phyloP scores from a whole-genome alignment of 2,329 filamentous ascomycete species.

The Thelonectria blattea region DNA sequence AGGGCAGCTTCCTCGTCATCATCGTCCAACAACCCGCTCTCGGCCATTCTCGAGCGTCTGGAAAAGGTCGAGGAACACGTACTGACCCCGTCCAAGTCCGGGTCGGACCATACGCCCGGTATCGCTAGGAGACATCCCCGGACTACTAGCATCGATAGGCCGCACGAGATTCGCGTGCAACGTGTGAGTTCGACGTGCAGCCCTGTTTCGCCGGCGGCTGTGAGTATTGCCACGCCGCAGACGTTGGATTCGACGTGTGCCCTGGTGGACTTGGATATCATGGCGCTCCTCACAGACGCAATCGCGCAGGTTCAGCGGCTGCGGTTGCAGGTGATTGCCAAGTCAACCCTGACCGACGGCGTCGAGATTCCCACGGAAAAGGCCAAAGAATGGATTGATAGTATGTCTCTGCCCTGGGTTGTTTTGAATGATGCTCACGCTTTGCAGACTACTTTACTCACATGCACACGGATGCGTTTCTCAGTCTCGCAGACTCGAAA shows the following conservation, averaged over 20 bases:
- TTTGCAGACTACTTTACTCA: constrained; percentile 38
- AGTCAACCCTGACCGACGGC: constrained; percentile 32
- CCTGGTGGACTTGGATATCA: constrained; percentile 30
- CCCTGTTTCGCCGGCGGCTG: constrained; percentile 22
- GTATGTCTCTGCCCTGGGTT: constrained; percentile 14
- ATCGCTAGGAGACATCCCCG: background rate
- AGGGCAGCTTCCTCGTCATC: constrained; percentile 14
- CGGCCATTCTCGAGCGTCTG: constrained; percentile 39
- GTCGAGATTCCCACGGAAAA: constrained; percentile 37
- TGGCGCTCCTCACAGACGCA: constrained; percentile 39
- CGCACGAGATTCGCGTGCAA: background rate
- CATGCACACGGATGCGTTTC: constrained; percentile 40
- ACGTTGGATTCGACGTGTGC: constrained; percentile 11
- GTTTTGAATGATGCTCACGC: background rate
- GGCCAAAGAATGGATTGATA: constrained; percentile 38
- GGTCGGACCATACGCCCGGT: background rate
- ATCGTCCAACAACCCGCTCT: constrained; percentile 23
- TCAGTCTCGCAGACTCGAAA: constrained; percentile 35
- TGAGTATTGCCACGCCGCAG: constrained; percentile 18
- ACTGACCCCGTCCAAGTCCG: background rate
- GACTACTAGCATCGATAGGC: background rate
- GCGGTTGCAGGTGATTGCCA: constrained; percentile 30
- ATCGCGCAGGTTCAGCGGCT: constrained; percentile 38
- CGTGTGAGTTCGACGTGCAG: background rate
- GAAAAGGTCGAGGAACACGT: constrained; percentile 38